Evolutionary conservation across 2,329 filamentous ascomycete genomes (phyloP).

Genomic region (Monilinia fructicola): DNA sequence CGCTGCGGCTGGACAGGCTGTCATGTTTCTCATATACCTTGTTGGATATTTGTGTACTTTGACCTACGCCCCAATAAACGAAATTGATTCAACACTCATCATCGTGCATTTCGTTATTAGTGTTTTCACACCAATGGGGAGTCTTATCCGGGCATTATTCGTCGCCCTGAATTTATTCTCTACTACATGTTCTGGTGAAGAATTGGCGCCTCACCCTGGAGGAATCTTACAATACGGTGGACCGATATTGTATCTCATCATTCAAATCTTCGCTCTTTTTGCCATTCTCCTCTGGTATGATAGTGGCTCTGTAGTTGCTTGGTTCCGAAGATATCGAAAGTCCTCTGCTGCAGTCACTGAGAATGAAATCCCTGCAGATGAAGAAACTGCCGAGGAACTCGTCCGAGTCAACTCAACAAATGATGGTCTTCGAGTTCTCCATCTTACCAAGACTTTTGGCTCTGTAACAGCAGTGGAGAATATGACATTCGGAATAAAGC

Average conservation of each 20-base stretch:
- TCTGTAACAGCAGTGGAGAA: conserved; percentile 81
- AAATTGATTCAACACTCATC: conserved; percentile 65
- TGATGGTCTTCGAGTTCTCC: conserved; percentile 64
- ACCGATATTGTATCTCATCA: conserved; percentile 76
- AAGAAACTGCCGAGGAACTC: conserved; percentile 65
- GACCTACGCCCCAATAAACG: conserved; percentile 69
- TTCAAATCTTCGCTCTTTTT: conserved; percentile 73
- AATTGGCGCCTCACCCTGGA: conserved; percentile 67
- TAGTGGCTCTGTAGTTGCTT: conserved; percentile 64
- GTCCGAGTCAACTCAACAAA: conserved; percentile 57
- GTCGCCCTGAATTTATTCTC: conserved; percentile 82
- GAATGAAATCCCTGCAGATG: conserved; percentile 30
- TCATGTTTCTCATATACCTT: conserved; percentile 69
- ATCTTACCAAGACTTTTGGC: conserved; percentile 78
- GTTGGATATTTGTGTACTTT: conserved; percentile 70
- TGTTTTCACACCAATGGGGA: conserved; percentile 73
- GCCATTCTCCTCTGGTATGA: conserved; percentile 76
- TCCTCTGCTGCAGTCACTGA: conserved; percentile 24
- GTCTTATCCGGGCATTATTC: conserved; percentile 71
- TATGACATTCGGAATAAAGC: conserved; percentile 76
- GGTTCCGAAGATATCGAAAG: conserved; percentile 44
- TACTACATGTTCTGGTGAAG: conserved; percentile 65
- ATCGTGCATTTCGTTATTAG: conserved; percentile 75
- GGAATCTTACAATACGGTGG: conserved; percentile 75
- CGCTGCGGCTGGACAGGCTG: conserved; percentile 72